Evolutionary conservation across 257 asterid genomes (phyloP).

Genomic region (Knoxia roxburghii): DNA sequence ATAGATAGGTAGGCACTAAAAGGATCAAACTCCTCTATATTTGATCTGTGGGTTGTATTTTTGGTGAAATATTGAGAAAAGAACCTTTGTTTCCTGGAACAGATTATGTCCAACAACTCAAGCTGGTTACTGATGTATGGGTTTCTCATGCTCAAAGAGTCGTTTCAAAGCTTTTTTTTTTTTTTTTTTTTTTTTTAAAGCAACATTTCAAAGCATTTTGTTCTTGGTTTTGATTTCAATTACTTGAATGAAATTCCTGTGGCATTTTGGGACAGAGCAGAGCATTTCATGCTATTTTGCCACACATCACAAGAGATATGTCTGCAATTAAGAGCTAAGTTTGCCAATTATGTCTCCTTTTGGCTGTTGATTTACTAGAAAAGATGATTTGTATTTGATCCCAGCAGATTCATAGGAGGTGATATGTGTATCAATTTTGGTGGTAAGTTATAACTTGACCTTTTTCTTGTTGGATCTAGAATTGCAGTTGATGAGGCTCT

Average conservation of each 20-base stretch:
- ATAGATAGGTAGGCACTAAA: no score
- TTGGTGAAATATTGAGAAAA: constrained; percentile 72
- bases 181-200: no score
- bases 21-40: no score
- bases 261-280: background rate
- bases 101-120: constrained; percentile 82
- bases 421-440: constrained; percentile 6
- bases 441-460: background rate
- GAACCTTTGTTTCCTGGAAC: constrained; percentile 82
- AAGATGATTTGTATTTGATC: constrained; percentile 89
- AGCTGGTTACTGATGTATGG: constrained; percentile 77
- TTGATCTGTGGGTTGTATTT: constrained; percentile 87
- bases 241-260: background rate
- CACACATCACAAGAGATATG: constrained; percentile 26
- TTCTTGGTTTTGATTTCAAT: constrained; percentile 1
- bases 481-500: constrained; percentile 82
- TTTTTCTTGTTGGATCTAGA: background rate
- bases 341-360: constrained; percentile 58
- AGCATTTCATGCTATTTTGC: background rate
- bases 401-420: constrained; percentile 71
- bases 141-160: constrained; percentile 2
- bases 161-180: no score
- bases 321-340: constrained; percentile 52
- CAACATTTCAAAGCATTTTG: background rate
- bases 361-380: constrained; percentile 73